Percentiles rank a stretch among this genome's conserved stretches.
phyloP scores from a whole-genome alignment of 2,329 filamentous ascomycete genomes.

The Trichoderma breve region DNA sequence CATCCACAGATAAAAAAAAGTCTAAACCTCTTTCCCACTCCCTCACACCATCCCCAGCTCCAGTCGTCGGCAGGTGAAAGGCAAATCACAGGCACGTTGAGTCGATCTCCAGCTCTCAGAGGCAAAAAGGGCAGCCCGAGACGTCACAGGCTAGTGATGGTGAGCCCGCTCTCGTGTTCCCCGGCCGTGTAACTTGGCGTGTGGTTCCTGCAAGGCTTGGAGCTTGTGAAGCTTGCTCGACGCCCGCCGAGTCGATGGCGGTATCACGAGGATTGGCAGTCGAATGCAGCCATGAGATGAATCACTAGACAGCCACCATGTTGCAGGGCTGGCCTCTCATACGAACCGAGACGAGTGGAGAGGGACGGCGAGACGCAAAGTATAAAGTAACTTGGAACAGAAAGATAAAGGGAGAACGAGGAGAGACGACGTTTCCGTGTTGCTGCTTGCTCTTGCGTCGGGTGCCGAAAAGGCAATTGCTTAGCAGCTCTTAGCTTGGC shows the following conservation, averaged over 20 bases:
- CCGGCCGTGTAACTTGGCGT: conserved; percentile 2
- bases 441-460: conserved; percentile 3
- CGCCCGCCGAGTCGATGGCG: conserved; percentile 11
- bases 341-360: neutral
- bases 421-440: conserved; percentile 14
- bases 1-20: conserved; percentile 6
- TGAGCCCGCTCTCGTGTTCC: conserved; percentile 14
- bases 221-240: conserved; percentile 19
- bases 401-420: neutral
- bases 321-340: neutral
- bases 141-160: conserved; percentile 16
- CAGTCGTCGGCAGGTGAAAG: neutral
- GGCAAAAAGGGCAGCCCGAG: neutral
- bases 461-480: conserved; percentile 19
- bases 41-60: conserved; percentile 3
- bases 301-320: conserved; percentile 10
- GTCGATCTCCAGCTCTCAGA: neutral
- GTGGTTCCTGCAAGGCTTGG: conserved; percentile 17
- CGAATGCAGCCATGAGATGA: conserved; percentile 16
- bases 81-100: conserved; percentile 5
- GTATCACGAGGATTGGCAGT: conserved; percentile 21
- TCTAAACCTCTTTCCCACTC: conserved; percentile 7
- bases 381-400: neutral
- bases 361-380: neutral
- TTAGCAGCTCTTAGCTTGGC: conserved; percentile 10